A percentile compares a stretch with the other conserved stretches of the same genome.
Evolutionary conservation across 495 filamentous ascomycete genomes (phyloP).

Genomic region (Trichoderma virens): DNA sequence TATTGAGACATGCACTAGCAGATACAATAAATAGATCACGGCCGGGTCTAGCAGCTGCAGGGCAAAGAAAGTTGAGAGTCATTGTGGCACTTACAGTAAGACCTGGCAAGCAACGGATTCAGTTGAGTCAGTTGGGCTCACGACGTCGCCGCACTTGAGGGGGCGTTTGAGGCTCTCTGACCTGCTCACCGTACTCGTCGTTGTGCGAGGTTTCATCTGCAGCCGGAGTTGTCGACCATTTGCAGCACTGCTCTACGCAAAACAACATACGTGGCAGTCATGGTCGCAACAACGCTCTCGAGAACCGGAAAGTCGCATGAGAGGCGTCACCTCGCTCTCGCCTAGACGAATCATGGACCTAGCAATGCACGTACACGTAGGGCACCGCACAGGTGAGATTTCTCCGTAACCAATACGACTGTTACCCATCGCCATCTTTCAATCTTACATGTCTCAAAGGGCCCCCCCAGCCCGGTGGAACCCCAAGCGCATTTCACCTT

Average conservation of each 20-base stretch:
- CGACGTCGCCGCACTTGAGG: too few species aligned
- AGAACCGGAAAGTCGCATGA: too few species aligned
- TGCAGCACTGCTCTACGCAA: too few species aligned
- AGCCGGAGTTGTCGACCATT: too few species aligned
- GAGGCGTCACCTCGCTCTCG: too few species aligned
- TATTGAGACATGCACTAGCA: background rate
- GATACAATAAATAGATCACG: background rate
- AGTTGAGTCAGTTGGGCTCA: background rate
- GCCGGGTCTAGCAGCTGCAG: background rate
- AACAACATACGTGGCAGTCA: too few species aligned
- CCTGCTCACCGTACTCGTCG: too few species aligned
- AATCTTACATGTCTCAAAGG: slow-evolving; percentile 5
- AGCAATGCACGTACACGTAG: background rate
- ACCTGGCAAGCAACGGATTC: background rate
- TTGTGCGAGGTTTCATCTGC: too few species aligned
- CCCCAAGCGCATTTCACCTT: background rate
- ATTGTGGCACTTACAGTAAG: background rate
- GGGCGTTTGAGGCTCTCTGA: too few species aligned
- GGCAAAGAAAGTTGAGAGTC: background rate
- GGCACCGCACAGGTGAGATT: background rate
- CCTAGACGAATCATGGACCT: background rate
- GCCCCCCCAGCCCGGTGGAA: background rate
- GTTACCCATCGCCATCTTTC: background rate
- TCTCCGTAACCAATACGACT: background rate
- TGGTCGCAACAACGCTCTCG: too few species aligned